A percentile compares a stretch with the other conserved stretches of the same genome.
Evolutionary conservation across 345 rosid species (phyloP).

Genomic region (Camelina laxa): DNA sequence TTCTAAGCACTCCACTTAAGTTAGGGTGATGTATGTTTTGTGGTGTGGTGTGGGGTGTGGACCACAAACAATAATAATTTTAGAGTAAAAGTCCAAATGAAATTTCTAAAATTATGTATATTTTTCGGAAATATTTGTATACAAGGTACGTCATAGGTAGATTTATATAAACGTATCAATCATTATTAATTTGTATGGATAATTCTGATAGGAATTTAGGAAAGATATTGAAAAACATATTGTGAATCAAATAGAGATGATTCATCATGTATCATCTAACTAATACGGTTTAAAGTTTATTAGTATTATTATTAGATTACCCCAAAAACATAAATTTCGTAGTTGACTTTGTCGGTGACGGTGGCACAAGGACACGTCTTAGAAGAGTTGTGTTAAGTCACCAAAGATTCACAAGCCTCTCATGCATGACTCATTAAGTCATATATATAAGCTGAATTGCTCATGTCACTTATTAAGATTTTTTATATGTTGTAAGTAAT

Average conservation of each 20-base stretch:
- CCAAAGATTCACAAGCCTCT: slow-evolving; percentile 34
- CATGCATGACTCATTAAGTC: slow-evolving; percentile 8
- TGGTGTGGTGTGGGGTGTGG: slow-evolving; percentile 16
- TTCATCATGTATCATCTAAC: neutral
- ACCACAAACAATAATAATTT: slow-evolving; percentile 26
- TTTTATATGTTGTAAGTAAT: too few relatives aligned
- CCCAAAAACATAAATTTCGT: neutral
- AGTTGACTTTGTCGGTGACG: slow-evolving; percentile 33
- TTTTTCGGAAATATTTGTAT: neutral
- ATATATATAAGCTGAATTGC: neutral
- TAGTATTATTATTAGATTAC: neutral
- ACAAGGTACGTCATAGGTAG: slow-evolving; percentile 10
- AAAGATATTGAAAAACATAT: neutral
- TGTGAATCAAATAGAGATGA: neutral
- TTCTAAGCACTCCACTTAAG: slow-evolving; percentile 20
- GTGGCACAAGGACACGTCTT: slow-evolving; percentile 21
- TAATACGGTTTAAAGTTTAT: neutral
- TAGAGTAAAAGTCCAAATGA: slow-evolving; percentile 11
- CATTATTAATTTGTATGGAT: neutral
- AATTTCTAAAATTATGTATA: neutral
- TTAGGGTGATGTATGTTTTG: slow-evolving; percentile 32
- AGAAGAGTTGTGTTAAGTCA: slow-evolving; percentile 13
- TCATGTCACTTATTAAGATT: slow-evolving; percentile 14
- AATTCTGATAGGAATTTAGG: neutral
- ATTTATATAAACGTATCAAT: neutral